phyloP scores from a whole-genome alignment of 306 rosid genomes.

The Glycine tomentella region DNA sequence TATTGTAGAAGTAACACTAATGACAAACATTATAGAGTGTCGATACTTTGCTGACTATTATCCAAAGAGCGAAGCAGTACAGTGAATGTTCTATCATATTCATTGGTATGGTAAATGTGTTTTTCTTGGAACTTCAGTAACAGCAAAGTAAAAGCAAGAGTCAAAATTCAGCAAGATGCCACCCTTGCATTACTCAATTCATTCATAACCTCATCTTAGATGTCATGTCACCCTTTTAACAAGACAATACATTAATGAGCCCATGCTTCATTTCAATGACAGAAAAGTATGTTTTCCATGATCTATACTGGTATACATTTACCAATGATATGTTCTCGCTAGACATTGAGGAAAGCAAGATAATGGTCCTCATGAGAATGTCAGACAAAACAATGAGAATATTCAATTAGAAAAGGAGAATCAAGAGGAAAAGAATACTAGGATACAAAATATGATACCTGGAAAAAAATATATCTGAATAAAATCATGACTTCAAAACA shows the following conservation, averaged over 20 bases:
- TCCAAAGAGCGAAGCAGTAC: not conserved
- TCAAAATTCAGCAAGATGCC: not conserved
- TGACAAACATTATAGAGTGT: not conserved
- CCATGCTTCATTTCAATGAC: constrained; percentile 7
- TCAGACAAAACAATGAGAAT: constrained; percentile 43
- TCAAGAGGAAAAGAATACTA: not conserved
- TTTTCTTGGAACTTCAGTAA: not conserved
- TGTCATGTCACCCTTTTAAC: not conserved
- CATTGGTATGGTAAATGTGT: not conserved
- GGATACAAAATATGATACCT: constrained; percentile 37
- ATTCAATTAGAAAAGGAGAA: not conserved
- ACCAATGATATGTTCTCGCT: constrained; percentile 23
- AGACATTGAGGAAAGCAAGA: not conserved
- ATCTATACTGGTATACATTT: not conserved
- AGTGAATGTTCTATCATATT: not conserved
- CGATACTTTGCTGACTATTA: not conserved
- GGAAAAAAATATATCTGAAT: constrained; percentile 25
- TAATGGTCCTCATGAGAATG: constrained; percentile 48
- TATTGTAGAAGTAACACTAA: not conserved
- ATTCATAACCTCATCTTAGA: not conserved
- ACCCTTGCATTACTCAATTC: not conserved
- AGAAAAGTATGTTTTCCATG: not conserved
- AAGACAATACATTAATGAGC: too few relatives aligned
- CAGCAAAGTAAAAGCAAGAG: not conserved
- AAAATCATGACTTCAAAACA: constrained; percentile 44